Percentiles rank a stretch among this genome's conserved stretches.
phyloP scores from a whole-genome alignment of 225 moss, liverwort and hornwort genomes.

The Rhytidiadelphus loreus region DNA sequence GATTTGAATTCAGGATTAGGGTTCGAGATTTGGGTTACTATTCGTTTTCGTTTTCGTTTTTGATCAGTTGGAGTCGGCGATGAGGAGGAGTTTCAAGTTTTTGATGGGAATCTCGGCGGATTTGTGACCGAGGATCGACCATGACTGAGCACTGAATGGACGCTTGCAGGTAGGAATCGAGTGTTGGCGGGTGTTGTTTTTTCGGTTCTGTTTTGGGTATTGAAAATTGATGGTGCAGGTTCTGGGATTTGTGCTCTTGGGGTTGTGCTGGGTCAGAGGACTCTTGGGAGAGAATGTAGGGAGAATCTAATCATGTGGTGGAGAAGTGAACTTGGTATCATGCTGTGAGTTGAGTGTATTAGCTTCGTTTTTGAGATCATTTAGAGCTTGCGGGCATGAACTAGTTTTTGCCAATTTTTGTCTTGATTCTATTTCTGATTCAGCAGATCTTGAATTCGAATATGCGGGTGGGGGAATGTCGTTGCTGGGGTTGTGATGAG shows the following conservation, averaged over 20 bases:
- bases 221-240: too few relatives aligned
- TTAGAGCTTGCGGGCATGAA: too few relatives aligned
- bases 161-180: neutral
- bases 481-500: neutral
- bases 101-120: neutral
- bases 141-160: slow-evolving; percentile 10
- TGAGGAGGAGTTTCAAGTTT: neutral
- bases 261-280: neutral
- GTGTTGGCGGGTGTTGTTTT: neutral
- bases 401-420: too few relatives aligned
- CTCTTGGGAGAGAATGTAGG: neutral
- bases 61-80: neutral
- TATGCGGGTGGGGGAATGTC: neutral
- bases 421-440: too few relatives aligned
- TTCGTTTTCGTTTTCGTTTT: too few relatives aligned
- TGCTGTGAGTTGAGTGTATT: neutral
- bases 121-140: neutral
- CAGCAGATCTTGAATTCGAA: neutral
- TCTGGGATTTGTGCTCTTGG: neutral
- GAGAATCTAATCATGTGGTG: neutral
- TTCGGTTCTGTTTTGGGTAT: neutral
- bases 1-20: neutral
- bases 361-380: neutral
- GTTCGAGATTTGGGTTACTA: neutral
- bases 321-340: neutral